Base-by-base conservation (phyloP, 345 rosid species). In the Tarenaya hassleriana region DNA sequence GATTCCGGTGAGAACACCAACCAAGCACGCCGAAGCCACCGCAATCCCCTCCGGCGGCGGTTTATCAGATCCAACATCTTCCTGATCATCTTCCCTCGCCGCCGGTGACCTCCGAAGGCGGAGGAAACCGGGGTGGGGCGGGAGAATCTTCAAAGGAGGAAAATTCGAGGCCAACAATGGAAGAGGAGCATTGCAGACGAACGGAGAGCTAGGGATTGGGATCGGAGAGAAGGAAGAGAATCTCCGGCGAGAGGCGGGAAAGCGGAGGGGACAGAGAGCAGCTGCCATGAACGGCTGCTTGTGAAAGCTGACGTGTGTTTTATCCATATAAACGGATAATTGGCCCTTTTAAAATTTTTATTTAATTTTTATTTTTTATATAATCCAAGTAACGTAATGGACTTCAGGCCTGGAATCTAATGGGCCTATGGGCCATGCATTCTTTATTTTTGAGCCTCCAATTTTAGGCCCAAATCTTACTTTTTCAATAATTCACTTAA, bases 1-100 rank as follows among this genome's bases (percentile, higher is more conserved):
- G 8, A 90, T 10, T n/a, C 97, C 94, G 0, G 95, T 86, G 29
- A 86, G 67, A 1, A 83, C 59, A 18, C 97, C 97, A 10, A 86
- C 86, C 31, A 75, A 64, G 60, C 97, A 83, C 3, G 95, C 85
- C 10, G 79, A 75, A 17, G 78, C 49, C 34, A 81, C 69, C 7
- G 57, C 57, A 9, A 65, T 43, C 60, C 50, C 61, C 50, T 52
- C 68, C 5, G 47, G 59, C 9, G 68, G 69, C 0, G 48, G 39
- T 37, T 69, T 16, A 49, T 61, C 63, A 31, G 47, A 51, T 47
- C 46, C 34, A 9, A 11, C 18, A 0, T 34, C 63, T 3, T 45
- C 60, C 50, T 45, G 43, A 17, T 51, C 72, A 17, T 15, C 7
- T 11, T 56, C n/a, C 54, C 20, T 60, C 55, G 24, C 61, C 68